A percentile compares a stretch with the other conserved stretches of the same genome.
Conservation (phyloP, 2,329 filamentous ascomycete species). For the Parastagonospora nodorum region DNA sequence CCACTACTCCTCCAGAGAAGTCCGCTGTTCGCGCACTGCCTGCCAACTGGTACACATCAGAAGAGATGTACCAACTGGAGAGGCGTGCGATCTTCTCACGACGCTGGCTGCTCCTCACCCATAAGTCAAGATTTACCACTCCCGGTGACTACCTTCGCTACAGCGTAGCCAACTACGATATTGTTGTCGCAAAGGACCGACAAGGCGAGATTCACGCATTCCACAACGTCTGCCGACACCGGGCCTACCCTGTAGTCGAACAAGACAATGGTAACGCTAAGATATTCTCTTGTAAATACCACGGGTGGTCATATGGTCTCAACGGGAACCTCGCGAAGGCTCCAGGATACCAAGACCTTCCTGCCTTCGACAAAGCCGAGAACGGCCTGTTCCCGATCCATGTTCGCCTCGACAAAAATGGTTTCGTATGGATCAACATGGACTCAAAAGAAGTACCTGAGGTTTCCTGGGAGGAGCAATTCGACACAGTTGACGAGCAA, state of each 20-base stretch:
- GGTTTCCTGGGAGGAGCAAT: constrained; percentile 37
- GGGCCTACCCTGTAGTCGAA: constrained; percentile 50
- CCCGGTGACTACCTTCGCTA: constrained; percentile 63
- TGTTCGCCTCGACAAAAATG: constrained; percentile 36
- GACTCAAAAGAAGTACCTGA: constrained; percentile 38
- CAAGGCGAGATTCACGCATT: constrained; percentile 48
- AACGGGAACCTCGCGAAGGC: constrained; percentile 52
- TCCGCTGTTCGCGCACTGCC: constrained; percentile 50
- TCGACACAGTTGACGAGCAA: constrained; percentile 41
- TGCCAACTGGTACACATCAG: constrained; percentile 47
- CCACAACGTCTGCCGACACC: constrained; percentile 54
- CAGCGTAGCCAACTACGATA: constrained; percentile 51
- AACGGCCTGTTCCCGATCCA: constrained; percentile 45
- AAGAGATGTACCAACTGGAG: constrained; percentile 54
- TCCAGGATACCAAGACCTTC: constrained; percentile 48
- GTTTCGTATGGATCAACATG: constrained; percentile 47
- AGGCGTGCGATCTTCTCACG: constrained; percentile 58
- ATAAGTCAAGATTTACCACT: constrained; percentile 57
- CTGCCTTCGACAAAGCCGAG: constrained; percentile 47
- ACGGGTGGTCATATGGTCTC: constrained; percentile 54
- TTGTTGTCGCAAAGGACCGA: constrained; percentile 44
- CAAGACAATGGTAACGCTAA: constrained; percentile 45
- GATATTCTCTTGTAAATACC: constrained; percentile 52
- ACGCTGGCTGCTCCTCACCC: constrained; percentile 62
- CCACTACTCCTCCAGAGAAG: constrained; percentile 20